Evolutionary conservation across 1,139 yeast genomes (phyloP).

Genomic region (Magnusiomyces tetraspermus): DNA sequence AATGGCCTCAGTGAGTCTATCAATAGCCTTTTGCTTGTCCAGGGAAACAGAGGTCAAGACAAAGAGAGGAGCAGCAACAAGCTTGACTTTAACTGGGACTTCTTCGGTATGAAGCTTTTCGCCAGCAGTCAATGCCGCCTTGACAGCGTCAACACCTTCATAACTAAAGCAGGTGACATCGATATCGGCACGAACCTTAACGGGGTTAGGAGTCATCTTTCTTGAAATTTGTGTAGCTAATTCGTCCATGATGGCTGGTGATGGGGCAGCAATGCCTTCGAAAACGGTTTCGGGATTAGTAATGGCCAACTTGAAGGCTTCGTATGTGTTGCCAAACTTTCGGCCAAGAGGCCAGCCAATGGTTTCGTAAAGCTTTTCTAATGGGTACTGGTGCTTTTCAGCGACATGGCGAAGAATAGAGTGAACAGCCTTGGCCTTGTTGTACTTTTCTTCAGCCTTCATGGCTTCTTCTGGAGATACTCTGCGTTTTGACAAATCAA

Average conservation of each 20-base stretch:
- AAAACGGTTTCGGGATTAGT: constrained; percentile 79
- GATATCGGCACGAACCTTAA: constrained; percentile 93
- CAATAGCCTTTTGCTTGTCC: constrained; percentile 84
- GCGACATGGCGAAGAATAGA: constrained; percentile 97
- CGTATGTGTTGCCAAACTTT: constrained; percentile 94
- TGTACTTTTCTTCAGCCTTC: constrained; percentile 96
- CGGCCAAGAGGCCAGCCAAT: constrained; percentile 97
- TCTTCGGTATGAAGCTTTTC: constrained; percentile 77
- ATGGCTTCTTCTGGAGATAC: constrained; percentile 97
- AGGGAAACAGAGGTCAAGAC: constrained; percentile 88
- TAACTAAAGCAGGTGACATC: constrained; percentile 95
- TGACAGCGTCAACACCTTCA: constrained; percentile 97
- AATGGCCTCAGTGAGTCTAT: constrained; percentile 68
- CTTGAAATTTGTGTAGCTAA: constrained; percentile 77
- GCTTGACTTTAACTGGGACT: constrained; percentile 76
- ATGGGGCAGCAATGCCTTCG: constrained; percentile 68
- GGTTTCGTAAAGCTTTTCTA: constrained; percentile 75
- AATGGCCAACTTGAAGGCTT: constrained; percentile 92
- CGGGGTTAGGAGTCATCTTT: constrained; percentile 95
- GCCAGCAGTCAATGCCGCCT: constrained; percentile 77
- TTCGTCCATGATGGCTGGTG: constrained; percentile 65
- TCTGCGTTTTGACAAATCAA: constrained; percentile 94
- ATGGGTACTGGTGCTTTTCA: constrained; percentile 75
- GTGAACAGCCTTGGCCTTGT: constrained; percentile 94
- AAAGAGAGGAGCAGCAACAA: constrained; percentile 96